These are phyloP conservation scores for Penicillium canescens DNA, from an alignment of 495 filamentous ascomycete species.

Conservation along the genomic window DNA sequence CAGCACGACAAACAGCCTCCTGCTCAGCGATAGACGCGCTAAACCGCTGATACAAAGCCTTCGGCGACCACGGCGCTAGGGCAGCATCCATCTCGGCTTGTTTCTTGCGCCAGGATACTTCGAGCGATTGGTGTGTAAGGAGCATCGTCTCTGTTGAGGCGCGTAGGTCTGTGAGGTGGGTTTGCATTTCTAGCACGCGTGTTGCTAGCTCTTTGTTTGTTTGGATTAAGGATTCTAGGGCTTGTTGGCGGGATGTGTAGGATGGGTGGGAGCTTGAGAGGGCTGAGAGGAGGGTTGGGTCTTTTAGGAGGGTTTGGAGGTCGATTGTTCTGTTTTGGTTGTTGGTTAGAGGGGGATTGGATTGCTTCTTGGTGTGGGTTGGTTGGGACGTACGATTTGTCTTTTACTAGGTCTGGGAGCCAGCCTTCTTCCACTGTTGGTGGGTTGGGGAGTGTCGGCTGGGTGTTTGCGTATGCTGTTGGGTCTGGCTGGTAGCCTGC, in stretches of 20 bases:
- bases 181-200: slow-evolving; percentile 66
- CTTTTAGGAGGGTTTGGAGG: slow-evolving; percentile 64
- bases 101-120: slow-evolving; percentile 87
- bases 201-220: slow-evolving; percentile 64
- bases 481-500: slow-evolving; percentile 24
- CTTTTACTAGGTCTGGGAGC: slow-evolving; percentile 68
- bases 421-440: slow-evolving; percentile 53
- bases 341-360: not conserved
- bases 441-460: slow-evolving; percentile 28
- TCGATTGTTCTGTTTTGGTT: slow-evolving; percentile 51
- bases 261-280: slow-evolving; percentile 65
- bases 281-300: slow-evolving; percentile 58
- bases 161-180: slow-evolving; percentile 62
- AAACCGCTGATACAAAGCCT: slow-evolving; percentile 77
- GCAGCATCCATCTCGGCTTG: slow-evolving; percentile 85
- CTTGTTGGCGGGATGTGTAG: slow-evolving; percentile 44
- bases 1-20: slow-evolving; percentile 73
- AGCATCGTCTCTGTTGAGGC: slow-evolving; percentile 74
- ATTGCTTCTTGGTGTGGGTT: not conserved
- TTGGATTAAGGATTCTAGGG: slow-evolving; percentile 59
- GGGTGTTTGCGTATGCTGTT: slow-evolving; percentile 15
- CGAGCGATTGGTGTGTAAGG: slow-evolving; percentile 78
- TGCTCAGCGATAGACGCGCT: slow-evolving; percentile 76
- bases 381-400: slow-evolving; percentile 63
- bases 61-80: slow-evolving; percentile 80